These are phyloP conservation scores for Daldinia loculata DNA, from an alignment of 495 filamentous ascomycete genomes.

Conservation along the genomic window DNA sequence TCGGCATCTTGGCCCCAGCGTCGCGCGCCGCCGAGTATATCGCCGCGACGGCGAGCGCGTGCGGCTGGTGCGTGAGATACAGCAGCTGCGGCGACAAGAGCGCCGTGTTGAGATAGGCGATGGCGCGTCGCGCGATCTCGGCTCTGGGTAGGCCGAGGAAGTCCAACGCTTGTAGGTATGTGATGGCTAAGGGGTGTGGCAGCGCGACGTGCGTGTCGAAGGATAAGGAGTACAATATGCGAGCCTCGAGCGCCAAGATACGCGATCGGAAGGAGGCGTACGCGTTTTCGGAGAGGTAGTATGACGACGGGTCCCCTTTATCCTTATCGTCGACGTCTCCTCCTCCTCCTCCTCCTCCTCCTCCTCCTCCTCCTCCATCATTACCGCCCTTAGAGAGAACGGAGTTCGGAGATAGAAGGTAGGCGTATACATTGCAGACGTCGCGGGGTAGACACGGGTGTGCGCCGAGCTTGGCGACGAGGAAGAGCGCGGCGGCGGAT, in stretches of 20 bases:
- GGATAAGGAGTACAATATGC: slow-evolving; percentile 75
- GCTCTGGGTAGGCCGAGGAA: slow-evolving; percentile 52
- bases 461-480: slow-evolving; percentile 84
- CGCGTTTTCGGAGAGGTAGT: slow-evolving; percentile 76
- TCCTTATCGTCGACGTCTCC: neutral
- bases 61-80: slow-evolving; percentile 91
- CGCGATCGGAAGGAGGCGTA: slow-evolving; percentile 70
- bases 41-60: slow-evolving; percentile 83
- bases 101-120: slow-evolving; percentile 83
- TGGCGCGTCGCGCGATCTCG: slow-evolving; percentile 66
- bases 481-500: slow-evolving; percentile 82
- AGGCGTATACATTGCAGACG: slow-evolving; percentile 82
- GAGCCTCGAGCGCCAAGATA: slow-evolving; percentile 75
- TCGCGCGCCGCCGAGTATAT: slow-evolving; percentile 91
- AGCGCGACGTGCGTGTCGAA: slow-evolving; percentile 86
- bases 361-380: neutral
- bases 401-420: slow-evolving; percentile 76
- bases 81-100: slow-evolving; percentile 87
- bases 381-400: slow-evolving; percentile 58
- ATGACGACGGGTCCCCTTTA: slow-evolving; percentile 58
- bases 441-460: slow-evolving; percentile 78
- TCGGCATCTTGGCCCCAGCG: slow-evolving; percentile 76
- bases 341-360: neutral
- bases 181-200: slow-evolving; percentile 88
- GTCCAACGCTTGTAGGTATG: slow-evolving; percentile 89